Evolutionary conservation across 257 asterid genomes (phyloP).

Genomic region (Nicotiana benthamiana): DNA sequence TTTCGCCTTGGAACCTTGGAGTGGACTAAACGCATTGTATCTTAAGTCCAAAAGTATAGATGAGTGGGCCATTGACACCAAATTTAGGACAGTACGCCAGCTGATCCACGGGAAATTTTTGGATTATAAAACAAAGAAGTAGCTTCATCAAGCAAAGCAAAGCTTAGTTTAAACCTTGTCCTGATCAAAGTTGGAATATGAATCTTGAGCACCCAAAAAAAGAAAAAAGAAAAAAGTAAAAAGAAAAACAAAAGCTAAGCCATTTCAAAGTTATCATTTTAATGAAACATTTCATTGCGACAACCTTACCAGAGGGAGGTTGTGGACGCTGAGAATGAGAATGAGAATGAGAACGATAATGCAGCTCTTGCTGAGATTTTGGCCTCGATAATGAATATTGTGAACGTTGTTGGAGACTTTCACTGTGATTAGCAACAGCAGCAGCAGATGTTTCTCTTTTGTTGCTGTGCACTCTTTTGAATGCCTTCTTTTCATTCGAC

Average conservation of each 20-base stretch:
- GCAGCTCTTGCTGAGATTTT: background rate
- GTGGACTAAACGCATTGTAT: background rate
- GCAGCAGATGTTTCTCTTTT: background rate
- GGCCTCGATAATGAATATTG: background rate
- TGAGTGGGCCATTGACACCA: background rate
- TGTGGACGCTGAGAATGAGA: background rate
- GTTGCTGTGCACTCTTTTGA: background rate
- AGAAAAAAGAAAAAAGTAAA: too few relatives aligned
- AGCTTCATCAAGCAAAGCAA: too few relatives aligned
- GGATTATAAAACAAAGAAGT: too few relatives aligned
- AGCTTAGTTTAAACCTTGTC: background rate
- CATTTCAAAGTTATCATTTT: background rate
- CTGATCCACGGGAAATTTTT: too few relatives aligned
- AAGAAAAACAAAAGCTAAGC: too few relatives aligned
- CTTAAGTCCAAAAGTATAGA: too few relatives aligned
- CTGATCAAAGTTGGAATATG: background rate
- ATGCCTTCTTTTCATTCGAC: slow-evolving; percentile 15
- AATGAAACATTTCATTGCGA: background rate
- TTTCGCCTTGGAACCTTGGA: too few relatives aligned
- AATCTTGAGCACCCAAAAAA: background rate
- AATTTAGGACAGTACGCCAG: background rate
- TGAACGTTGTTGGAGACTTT: background rate
- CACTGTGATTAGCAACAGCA: background rate
- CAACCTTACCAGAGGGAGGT: background rate
- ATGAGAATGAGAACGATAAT: background rate